Evolutionary conservation across 1,139 yeast genomes (phyloP), one percentile per base, ranked within the genome.

Genomic region (Candida labiduridarum): DNA sequence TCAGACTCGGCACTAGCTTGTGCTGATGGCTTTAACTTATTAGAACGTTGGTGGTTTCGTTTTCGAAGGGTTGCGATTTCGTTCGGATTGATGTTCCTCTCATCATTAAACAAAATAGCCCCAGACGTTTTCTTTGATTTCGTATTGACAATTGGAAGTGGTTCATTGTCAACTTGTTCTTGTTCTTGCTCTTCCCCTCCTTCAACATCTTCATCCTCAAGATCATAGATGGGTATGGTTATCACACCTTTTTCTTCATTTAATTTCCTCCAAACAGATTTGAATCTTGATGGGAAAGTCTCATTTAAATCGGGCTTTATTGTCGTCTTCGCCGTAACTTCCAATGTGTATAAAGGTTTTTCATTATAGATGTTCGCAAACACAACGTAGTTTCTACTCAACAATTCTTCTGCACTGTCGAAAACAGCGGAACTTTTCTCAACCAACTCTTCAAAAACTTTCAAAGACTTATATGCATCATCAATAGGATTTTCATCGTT

Each of bases 1-100:
- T 65, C 60, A 42, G 62, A 61, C 4, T 42, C n/a, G 40, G 12
- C 14, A 18, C 10, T 22, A 7, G 18, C 29, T 19, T 33, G 29
- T n/a, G 18, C 1, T 4, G 29, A 42, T 3, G 40, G 49, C 49
- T 40, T 46, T 31, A 48, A 55, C 49, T 53, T 53, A 51, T 55
- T 54, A 57, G 54, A 51, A 46, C 56, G 46, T 40, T 45, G 36
- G 45, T 58, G 52, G 42, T 49, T 55, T 16, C 55, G 60, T 54
- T 68, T 74, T 36, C 81, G 77, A 53, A 85, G 67, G 0, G 85
- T 78, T 35, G 85, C 71, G 18, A 86, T 72, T 51, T 85, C 90
- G 51, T 83, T 76, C n/a, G 71, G 67, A 47, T 72, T 69, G 41
- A 63, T 58, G n/a, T 58, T 55, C 11, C 49, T 44, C 16, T 55